Base-by-base conservation (phyloP, 805 yeast genomes). In the Saccharomycopsis sp. region DNA sequence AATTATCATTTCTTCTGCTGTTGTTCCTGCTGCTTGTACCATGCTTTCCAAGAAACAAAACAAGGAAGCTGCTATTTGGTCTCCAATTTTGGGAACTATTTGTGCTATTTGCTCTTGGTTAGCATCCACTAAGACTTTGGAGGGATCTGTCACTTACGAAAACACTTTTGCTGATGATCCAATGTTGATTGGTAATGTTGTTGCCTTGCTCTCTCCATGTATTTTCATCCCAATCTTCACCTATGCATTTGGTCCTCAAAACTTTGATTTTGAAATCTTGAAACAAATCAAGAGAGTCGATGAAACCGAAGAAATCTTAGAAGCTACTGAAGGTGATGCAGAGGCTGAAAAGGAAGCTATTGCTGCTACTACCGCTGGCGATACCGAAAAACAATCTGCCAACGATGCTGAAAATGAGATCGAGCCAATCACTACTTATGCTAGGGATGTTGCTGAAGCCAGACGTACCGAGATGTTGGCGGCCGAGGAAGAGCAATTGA, bases 111-210 rank as follows among this genome's bases (percentile, higher is more conserved):
- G 84, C 74, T 75, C 89, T 2, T 86, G 92, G 89, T 66, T 81
- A 52, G 79, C 74, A 3, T 72, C 79, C 55, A 78, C 84, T 7
- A 79, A 76, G 62, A 71, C 74, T 2, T 64, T 74, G 52, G 73
- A 69, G 58, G 78, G 79, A 42, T 63, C 69, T 2, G 72, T 80
- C 51, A 78, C 78, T 3, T 78, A 78, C 52, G 73, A 76, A 69
- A 73, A 70, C 58, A 83, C 96, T n/a, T 94, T 93, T 64, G 81
- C 78, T 63, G 96, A 92, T 70, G 80, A 88, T 68, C 87, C 97
- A 47, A 92, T 92, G 97, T 77, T 90, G 62, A 84, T 86, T 2
- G 97, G 97, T 61, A 91, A 91, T 70, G 83, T 89, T 53, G 91
- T 89, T 56, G 93, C 97, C 0, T 73, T 91, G 61, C 75, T 83